Evolutionary conservation across 2,329 filamentous ascomycete species (phyloP), one percentile per base, ranked within the genome.

Genomic region (Clonostachys rhizophaga): DNA sequence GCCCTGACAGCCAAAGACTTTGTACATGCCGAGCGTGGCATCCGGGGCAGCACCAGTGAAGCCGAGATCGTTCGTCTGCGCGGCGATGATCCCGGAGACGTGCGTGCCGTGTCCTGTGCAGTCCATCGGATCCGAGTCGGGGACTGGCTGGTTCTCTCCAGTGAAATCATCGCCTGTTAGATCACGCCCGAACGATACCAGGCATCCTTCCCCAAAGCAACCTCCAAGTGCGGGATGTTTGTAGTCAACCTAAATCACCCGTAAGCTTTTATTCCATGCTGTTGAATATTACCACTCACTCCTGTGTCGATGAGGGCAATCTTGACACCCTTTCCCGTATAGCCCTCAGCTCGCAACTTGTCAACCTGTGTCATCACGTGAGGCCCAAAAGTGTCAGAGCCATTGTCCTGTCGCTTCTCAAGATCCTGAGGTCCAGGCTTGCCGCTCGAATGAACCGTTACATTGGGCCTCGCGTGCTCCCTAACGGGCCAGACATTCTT

Each of bases 21-120:
- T 72, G 64, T 78, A 84, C 41, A 72, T 69, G 40, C 78, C 78
- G 2, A 85, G 65, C 1, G 66, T 76, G 2, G 79, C 80, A 39
- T 71, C 76, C 1, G 77, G 74, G 1, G 79, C 80, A 10, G 73
- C 78, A 14, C 81, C 81, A n/a, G 74, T 75, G 54, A 82, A 78
- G 16, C 74, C 74, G 37, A 72, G 72, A 0, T 66, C 60, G 56
- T 81, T 70, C 42, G 63, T 58, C 58, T 82, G 75, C 2, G 80
- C 81, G 3, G 79, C 81, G 40, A 86, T 47, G 34, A 43, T 42
- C 9, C 50, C 50, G 1, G 54, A 46, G 35, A 57, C 50, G 34
- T 58, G 57, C 1, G 77, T 81, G 33, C 82, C 81, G 59, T 86
- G 58, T 2, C 51, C 49, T 2, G 43, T 40, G 14, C 47, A 54